Conservation (phyloP, 2,329 filamentous ascomycete genomes). For the Hypoxylon rubiginosum region DNA sequence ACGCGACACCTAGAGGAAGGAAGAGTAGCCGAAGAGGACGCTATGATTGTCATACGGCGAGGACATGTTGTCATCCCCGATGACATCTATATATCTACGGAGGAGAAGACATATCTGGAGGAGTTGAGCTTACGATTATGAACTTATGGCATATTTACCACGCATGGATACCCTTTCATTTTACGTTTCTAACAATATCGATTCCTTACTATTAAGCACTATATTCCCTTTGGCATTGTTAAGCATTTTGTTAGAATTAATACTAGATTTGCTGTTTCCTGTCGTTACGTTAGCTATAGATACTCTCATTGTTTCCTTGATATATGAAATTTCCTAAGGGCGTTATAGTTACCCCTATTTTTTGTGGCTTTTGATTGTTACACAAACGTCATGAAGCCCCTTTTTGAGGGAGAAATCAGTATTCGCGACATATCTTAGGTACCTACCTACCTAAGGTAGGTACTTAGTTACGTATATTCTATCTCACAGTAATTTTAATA, state of each 20-base stretch:
- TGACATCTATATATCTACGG: conserved; percentile 31
- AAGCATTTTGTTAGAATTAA: conserved; percentile 1
- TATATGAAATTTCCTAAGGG: no score
- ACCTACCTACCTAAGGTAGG: no score
- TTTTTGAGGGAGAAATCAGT: no score
- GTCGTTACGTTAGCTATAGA: not conserved
- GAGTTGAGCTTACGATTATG: conserved; percentile 35
- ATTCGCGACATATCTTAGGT: no score
- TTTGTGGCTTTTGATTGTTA: no score
- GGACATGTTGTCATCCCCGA: conserved; percentile 27
- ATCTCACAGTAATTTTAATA: no score
- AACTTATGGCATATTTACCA: not conserved
- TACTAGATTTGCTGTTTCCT: not conserved
- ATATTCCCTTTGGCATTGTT: not conserved
- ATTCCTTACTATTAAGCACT: not conserved
- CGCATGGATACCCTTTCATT: not conserved
- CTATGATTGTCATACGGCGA: conserved; percentile 29
- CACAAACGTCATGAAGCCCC: no score
- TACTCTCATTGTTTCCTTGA: not conserved
- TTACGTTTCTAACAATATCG: not conserved
- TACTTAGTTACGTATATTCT: no score
- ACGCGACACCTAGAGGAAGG: conserved; percentile 34
- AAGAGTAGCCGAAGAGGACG: conserved; percentile 12
- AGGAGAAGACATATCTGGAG: conserved; percentile 37
- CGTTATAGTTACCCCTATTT: no score